Base-by-base conservation (phyloP, 495 filamentous ascomycete species). In the Aspergillus affinis region DNA sequence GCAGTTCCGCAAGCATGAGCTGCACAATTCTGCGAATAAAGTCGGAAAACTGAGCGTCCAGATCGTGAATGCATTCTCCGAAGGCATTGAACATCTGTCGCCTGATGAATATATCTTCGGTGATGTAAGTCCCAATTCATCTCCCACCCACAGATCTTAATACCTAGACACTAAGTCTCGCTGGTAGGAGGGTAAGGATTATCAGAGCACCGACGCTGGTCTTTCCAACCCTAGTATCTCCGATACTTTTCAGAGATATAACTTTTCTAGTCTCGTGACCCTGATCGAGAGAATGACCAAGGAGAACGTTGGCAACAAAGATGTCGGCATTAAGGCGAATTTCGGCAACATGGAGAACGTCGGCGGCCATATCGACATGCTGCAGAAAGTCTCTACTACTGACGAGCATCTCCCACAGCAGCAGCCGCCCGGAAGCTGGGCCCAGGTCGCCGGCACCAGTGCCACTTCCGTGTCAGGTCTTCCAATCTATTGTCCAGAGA, bases 1-100 rank as follows among this genome's bases (percentile, higher is more conserved):
- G 27, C 47, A 75, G 72, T 63, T 75, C 50, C 69, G 64, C 12
- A 53, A 61, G 12, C 58, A 68, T 50, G 64, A 62, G 4, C 63
- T 67, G 51, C 29, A 59, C 44, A 21, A 48, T 2, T 59, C 63
- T 44, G 70, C 72, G 0, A 75, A 73, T 51, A 59, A 73, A 19
- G 62, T 75, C 30, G 70, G 65, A 46, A 70, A 67, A 32, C 49
- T 69, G 26, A 68, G 65, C 45, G 51, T 66, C 17, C 48, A 60
- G 59, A 63, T 75, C 19, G 58, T 67, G 10, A 60, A 67, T 23
- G 61, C 54, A 8, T 67, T 69, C 57, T 61, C 55, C 3, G 62
- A 65, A 9, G 64, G 49, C 12, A 23, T 67, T 29, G 51, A 57
- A 3, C 20, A 65, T 51, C 58, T 69, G 30, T 49, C 64, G 7